These are phyloP conservation scores for Suaeda aralocaspica DNA, from an alignment of 148 eudicot genomes.

Conservation along the genomic window DNA sequence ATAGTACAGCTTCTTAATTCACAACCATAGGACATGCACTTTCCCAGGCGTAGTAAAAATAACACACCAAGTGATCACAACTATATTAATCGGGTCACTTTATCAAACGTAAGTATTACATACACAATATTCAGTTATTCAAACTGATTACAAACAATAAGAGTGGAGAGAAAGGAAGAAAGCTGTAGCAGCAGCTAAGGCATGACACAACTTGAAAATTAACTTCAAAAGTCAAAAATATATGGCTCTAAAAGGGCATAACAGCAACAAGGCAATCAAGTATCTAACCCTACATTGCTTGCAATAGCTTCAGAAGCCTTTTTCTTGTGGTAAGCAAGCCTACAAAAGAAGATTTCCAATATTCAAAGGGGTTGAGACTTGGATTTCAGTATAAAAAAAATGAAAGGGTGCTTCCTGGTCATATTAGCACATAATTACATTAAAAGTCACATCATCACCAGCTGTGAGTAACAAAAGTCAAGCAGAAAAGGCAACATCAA, in stretches of 20 bases:
- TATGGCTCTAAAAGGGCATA: background rate
- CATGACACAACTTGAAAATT: background rate
- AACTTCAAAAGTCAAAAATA: background rate
- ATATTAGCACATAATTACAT: background rate
- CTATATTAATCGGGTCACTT: background rate
- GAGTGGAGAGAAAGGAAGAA: background rate
- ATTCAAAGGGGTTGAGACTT: slow-evolving; percentile 3
- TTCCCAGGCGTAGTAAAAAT: background rate
- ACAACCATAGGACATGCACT: background rate
- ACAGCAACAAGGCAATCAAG: background rate
- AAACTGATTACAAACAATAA: background rate
- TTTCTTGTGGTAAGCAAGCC: background rate
- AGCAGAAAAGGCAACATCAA: background rate
- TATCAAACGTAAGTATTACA: background rate
- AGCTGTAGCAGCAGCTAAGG: background rate
- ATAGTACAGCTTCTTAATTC: background rate
- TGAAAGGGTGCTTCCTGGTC: background rate
- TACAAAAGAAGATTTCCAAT: slow-evolving; percentile 11
- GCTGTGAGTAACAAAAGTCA: background rate
- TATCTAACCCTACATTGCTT: slow-evolving; percentile 8
- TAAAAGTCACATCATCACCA: background rate
- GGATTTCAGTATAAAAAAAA: background rate
- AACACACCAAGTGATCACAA: background rate
- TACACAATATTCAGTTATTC: background rate
- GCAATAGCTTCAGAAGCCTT: background rate